Evolutionary conservation across 371 early-diverging fungal species (phyloP).

Genomic region (Nematocida sp.): DNA sequence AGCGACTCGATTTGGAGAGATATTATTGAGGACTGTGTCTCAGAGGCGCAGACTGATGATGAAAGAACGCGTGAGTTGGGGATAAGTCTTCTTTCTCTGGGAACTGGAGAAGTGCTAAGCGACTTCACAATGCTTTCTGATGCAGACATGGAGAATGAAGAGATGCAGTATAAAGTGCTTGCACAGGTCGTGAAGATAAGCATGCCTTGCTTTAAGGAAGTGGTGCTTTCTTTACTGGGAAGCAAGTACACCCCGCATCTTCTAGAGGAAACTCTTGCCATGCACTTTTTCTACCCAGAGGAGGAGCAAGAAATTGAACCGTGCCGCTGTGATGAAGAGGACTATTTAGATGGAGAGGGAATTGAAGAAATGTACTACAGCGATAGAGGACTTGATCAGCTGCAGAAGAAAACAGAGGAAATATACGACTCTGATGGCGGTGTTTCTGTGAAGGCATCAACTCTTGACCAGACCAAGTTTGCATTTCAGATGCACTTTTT

Average conservation of each 20-base stretch:
- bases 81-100: constrained; percentile 68
- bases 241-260: constrained; percentile 75
- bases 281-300: constrained; percentile 76
- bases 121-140: constrained; percentile 82
- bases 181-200: constrained; percentile 74
- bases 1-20: constrained; percentile 41
- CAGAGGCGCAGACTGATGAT: constrained; percentile 11
- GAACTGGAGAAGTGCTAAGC: constrained; percentile 84
- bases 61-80: constrained; percentile 4
- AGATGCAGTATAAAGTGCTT: constrained; percentile 78
- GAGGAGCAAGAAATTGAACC: constrained; percentile 71
- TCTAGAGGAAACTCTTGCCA: constrained; percentile 76
- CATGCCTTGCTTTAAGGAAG: constrained; percentile 75
- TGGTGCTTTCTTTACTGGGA: constrained; percentile 77
- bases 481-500: constrained; percentile 60
- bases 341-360: not conserved
- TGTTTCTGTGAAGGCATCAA: constrained; percentile 47
- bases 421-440: constrained; percentile 45
- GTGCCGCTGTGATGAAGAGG: constrained; percentile 25
- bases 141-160: constrained; percentile 78
- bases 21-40: not conserved
- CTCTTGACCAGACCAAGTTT: constrained; percentile 32
- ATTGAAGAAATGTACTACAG: constrained; percentile 23
- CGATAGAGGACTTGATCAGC: not conserved
- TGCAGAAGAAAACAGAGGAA: constrained; percentile 37